Evolutionary conservation across 805 yeast species (phyloP), one percentile per base, ranked within the genome.

Genomic region (Pichia manshurica): DNA sequence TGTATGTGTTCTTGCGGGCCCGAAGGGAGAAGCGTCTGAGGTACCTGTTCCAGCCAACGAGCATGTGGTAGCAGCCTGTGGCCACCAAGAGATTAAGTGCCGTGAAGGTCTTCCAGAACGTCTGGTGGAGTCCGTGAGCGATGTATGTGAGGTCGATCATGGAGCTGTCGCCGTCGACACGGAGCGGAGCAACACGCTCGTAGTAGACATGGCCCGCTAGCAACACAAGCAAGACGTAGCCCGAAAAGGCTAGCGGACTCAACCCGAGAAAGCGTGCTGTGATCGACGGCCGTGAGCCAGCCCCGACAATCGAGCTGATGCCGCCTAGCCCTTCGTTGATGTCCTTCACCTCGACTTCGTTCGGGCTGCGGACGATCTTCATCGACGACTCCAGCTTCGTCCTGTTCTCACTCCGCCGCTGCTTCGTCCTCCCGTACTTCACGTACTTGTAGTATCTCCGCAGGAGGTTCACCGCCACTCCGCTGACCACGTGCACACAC

Each of bases 261-360:
- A 76, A 51, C 0, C 83, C 82, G 10, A 76, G 57, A 34, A 55
- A 57, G 42, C 69, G 63, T 16, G 71, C 69, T 5, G 75, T 68
- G 47, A 70, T 60, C 5, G 82, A 73, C 49, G 65, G 70, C 51
- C 73, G 69, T 22, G 74, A 64, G 1, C 84, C 85, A 19, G 78
- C 59, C 0, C 86, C 86, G 15, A 80, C 53, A 9, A 78, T 50
- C n/a, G 78, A 68, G 2, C 75, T 63, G 38, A 82, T 66, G 1
- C 87, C 87, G 6, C 83, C 83, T n/a, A 82, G 63, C 0, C 87
- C 87, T 44, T 71, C 68, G 46, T 75, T 78, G 28, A 75, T 61
- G 32, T 66, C 67, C 36, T 43, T 48, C 21, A 51, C 56, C 37
- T 45, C 54, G 45, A 56, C 56, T 29, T 61, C 51, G n/a, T 49